A percentile compares a stretch with the other conserved stretches of the same genome.
phyloP scores from a whole-genome alignment of 257 asterid genomes.

The Osmanthus fragrans region DNA sequence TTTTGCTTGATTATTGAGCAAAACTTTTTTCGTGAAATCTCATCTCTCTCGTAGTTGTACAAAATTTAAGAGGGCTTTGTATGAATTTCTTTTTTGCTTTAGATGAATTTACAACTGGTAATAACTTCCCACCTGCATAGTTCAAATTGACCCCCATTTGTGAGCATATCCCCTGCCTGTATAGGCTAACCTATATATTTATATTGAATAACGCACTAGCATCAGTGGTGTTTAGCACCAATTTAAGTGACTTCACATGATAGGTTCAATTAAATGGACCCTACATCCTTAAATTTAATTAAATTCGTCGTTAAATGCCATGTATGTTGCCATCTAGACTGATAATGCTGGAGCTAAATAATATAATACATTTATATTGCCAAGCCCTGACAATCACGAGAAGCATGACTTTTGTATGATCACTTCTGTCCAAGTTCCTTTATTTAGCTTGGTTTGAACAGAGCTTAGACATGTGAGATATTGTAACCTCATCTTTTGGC shows the following conservation, averaged over 20 bases:
- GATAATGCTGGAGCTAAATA: too few relatives aligned
- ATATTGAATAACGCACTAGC: too few relatives aligned
- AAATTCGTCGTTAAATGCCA: too few relatives aligned
- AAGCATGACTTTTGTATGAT: too few relatives aligned
- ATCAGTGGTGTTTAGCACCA: too few relatives aligned
- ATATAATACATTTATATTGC: background rate
- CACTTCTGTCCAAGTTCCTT: background rate
- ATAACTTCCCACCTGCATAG: background rate
- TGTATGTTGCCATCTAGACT: too few relatives aligned
- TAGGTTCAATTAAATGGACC: too few relatives aligned
- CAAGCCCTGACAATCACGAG: background rate
- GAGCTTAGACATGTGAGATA: slow-evolving; percentile 4
- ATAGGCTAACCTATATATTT: background rate
- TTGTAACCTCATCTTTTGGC: slow-evolving; percentile 13
- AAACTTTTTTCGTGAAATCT: background rate
- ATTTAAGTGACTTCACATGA: too few relatives aligned
- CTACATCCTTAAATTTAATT: too few relatives aligned
- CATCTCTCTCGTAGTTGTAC: background rate
- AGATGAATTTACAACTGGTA: background rate
- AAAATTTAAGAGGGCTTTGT: background rate
- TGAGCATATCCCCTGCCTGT: background rate
- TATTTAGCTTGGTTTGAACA: background rate
- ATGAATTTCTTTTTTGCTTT: background rate
- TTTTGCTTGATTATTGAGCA: background rate
- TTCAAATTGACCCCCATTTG: background rate